These are phyloP conservation scores for Colletotrichum somersetense DNA, from an alignment of 2,329 filamentous ascomycete species.

Conservation along the genomic window DNA sequence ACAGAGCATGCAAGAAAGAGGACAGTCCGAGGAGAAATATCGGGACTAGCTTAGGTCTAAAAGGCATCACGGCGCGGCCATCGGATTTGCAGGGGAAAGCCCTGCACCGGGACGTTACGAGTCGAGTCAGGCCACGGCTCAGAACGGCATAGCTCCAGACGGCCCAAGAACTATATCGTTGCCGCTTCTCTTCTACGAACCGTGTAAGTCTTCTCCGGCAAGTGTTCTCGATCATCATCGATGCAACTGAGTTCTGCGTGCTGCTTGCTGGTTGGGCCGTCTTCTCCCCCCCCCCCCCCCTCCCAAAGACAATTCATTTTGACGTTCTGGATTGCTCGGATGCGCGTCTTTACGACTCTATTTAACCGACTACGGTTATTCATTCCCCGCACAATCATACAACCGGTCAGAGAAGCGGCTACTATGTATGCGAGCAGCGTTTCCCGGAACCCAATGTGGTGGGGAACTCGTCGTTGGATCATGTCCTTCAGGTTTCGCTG, in stretches of 20 bases:
- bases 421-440: neutral
- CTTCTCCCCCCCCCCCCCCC: slow-evolving; percentile 18
- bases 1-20: neutral
- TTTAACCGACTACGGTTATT: slow-evolving; percentile 2
- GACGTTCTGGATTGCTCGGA: neutral
- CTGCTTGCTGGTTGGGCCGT: neutral
- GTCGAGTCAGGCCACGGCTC: slow-evolving; percentile 36
- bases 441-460: slow-evolving; percentile 19
- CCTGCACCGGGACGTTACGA: slow-evolving; percentile 24
- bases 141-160: slow-evolving; percentile 27
- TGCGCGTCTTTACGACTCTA: neutral
- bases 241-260: neutral
- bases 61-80: slow-evolving; percentile 12
- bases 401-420: neutral
- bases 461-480: slow-evolving; percentile 8
- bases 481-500: neutral
- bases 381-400: neutral
- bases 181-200: neutral
- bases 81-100: slow-evolving; percentile 29
- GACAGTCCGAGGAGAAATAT: slow-evolving; percentile 39
- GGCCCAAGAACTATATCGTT: slow-evolving; percentile 22
- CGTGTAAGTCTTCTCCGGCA: neutral
- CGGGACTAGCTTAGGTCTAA: slow-evolving; percentile 21
- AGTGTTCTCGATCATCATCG: neutral
- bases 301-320: neutral